Conservation (phyloP, 2,329 filamentous ascomycete species). For the Epichloe elymi region DNA sequence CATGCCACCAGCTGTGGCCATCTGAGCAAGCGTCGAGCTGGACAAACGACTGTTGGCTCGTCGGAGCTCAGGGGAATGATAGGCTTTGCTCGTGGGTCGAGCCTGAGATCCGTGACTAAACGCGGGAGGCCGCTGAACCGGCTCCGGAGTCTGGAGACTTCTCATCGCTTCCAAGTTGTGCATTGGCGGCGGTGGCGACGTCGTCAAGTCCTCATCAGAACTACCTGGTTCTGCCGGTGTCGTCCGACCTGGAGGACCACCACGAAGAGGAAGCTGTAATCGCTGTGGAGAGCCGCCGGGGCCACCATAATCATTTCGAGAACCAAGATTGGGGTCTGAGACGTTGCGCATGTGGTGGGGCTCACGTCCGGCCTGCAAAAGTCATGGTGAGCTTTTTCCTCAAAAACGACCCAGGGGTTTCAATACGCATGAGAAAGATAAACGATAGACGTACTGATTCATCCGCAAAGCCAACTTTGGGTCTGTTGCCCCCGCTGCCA, state of each 20-base stretch:
- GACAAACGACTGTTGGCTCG: constrained; percentile 78
- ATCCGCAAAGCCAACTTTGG: constrained; percentile 46
- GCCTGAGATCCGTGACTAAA: constrained; percentile 66
- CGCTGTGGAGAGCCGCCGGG: constrained; percentile 19
- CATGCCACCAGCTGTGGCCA: constrained; percentile 55
- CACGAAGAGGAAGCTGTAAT: constrained; percentile 23
- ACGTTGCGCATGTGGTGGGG: constrained; percentile 31
- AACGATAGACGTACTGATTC: constrained; percentile 17
- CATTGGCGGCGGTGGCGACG: constrained; percentile 24
- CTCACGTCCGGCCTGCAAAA: constrained; percentile 18
- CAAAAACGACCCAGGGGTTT: neutral
- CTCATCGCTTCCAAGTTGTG: constrained; percentile 41
- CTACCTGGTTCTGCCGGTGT: constrained; percentile 39
- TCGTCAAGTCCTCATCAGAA: constrained; percentile 41
- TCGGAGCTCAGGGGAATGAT: constrained; percentile 64
- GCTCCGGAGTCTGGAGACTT: constrained; percentile 53
- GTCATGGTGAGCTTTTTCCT: constrained; percentile 9
- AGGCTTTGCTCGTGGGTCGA: constrained; percentile 53
- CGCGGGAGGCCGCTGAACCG: constrained; percentile 64
- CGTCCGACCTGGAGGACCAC: constrained; percentile 30
- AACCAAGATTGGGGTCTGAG: constrained; percentile 29
- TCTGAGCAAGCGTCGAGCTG: constrained; percentile 63
- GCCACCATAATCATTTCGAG: constrained; percentile 12
- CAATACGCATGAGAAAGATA: neutral
- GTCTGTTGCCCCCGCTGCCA: constrained; percentile 21